phyloP scores from a whole-genome alignment of 2,329 filamentous ascomycete genomes.

The Blastomyces parvus region DNA sequence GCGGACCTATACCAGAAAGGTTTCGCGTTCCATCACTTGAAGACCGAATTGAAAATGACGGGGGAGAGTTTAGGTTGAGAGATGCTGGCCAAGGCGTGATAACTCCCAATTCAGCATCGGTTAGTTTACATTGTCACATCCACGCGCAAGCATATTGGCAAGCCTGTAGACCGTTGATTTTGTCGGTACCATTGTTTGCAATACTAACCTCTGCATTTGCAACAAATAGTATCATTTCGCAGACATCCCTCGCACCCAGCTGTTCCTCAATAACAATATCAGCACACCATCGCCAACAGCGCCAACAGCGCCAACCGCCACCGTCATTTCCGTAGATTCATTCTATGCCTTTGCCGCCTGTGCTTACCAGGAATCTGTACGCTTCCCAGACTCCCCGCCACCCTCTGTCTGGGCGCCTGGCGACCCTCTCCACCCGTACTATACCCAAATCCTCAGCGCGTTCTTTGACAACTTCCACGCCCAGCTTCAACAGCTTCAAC shows the following conservation, averaged over 20 bases:
- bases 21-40: background rate
- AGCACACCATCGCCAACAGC: background rate
- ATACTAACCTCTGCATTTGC: background rate
- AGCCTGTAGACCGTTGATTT: background rate
- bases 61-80: background rate
- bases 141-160: background rate
- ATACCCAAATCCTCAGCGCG: slow-evolving; percentile 12
- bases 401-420: slow-evolving; percentile 14
- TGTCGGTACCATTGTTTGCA: background rate
- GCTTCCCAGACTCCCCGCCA: slow-evolving; percentile 15
- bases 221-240: background rate
- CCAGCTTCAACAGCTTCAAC: slow-evolving; percentile 8
- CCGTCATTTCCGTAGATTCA: background rate
- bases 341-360: slow-evolving; percentile 16
- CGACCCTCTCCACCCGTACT: slow-evolving; percentile 13
- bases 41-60: slow-evolving; percentile 4
- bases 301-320: background rate
- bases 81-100: background rate
- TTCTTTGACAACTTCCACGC: slow-evolving; percentile 13
- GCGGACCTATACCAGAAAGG: background rate
- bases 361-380: slow-evolving; percentile 16
- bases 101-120: background rate
- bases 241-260: background rate
- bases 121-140: background rate
- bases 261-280: background rate